Conservation (phyloP, 1,139 yeast species). For the Kluyveromyces marxianus region DNA sequence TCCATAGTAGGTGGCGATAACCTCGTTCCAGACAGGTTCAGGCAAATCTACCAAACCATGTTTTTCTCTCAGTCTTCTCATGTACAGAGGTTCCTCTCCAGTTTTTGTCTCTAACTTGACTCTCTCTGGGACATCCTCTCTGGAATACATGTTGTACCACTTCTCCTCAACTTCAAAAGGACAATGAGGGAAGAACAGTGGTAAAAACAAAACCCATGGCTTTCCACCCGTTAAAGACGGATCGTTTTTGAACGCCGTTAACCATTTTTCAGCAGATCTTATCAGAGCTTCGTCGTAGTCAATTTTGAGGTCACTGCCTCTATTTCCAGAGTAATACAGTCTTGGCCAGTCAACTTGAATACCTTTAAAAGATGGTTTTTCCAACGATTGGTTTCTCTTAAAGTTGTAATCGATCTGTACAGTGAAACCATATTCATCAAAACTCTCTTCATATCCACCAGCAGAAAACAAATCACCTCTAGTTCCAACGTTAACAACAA, state of each 20-base stretch:
- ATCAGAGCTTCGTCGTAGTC: conserved; percentile 19
- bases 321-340: conserved; percentile 12
- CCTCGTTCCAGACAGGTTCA: conserved; percentile 12
- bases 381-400: not conserved
- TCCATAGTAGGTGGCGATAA: conserved; percentile 16
- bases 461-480: conserved; percentile 16
- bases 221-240: conserved; percentile 10
- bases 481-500: conserved; percentile 14
- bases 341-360: conserved; percentile 12
- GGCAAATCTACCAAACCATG: conserved; percentile 12
- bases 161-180: conserved; percentile 20
- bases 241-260: conserved; percentile 5
- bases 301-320: conserved; percentile 7
- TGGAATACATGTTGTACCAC: conserved; percentile 15
- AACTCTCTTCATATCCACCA: conserved; percentile 13
- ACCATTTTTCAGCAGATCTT: conserved; percentile 16
- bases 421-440: conserved; percentile 16
- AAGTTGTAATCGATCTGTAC: conserved; percentile 6
- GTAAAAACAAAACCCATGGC: conserved; percentile 16
- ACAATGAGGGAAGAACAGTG: conserved; percentile 16
- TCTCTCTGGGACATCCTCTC: conserved; percentile 12
- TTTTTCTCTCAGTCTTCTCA: conserved; percentile 1
- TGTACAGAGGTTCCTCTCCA: conserved; percentile 6
- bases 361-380: conserved; percentile 1
- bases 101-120: conserved; percentile 1